phyloP scores from a whole-genome alignment of 257 asterid species.

The Rauvolfia tetraphylla region DNA sequence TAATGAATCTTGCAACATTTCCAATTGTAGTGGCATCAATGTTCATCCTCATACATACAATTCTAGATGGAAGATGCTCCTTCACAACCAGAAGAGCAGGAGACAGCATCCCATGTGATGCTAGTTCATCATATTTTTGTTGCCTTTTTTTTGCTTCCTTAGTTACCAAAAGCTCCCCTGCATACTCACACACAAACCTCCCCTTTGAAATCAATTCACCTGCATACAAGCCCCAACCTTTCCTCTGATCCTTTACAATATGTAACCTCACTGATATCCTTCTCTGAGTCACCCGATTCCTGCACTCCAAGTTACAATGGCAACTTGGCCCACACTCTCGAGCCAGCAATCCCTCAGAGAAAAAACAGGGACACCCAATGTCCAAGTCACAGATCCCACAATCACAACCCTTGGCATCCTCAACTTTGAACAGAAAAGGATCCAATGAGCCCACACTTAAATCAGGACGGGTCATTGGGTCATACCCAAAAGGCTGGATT shows the following conservation, averaged over 20 bases:
- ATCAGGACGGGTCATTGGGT: constrained; percentile 13
- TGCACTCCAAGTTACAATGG: constrained; percentile 47
- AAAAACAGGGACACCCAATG: constrained; percentile 44
- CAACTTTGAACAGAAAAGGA: constrained; percentile 64
- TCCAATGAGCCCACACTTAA: constrained; percentile 16
- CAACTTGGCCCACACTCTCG: constrained; percentile 87
- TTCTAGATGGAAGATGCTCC: constrained; percentile 77
- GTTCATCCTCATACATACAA: constrained; percentile 69
- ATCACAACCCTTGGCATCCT: constrained; percentile 58
- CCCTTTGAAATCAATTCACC: constrained; percentile 54
- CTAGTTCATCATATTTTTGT: constrained; percentile 45
- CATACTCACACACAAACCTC: constrained; percentile 74
- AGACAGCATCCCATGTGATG: constrained; percentile 27
- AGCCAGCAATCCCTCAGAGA: constrained; percentile 25
- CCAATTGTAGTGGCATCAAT: constrained; percentile 83
- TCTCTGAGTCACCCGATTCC: constrained; percentile 62
- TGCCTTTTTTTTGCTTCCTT: constrained; percentile 67
- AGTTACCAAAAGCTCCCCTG: constrained; percentile 83
- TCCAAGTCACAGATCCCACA: constrained; percentile 45
- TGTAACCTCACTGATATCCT: constrained; percentile 50
- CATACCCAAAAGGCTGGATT: constrained; percentile 60
- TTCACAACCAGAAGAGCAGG: constrained; percentile 81
- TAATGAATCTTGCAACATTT: constrained; percentile 73
- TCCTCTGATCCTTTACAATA: constrained; percentile 52
- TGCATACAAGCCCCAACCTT: constrained; percentile 80